A percentile compares a stretch with the other conserved stretches of the same genome.
phyloP scores from a whole-genome alignment of 352 stramenopile species.

The Phytophthora colocasiae region DNA sequence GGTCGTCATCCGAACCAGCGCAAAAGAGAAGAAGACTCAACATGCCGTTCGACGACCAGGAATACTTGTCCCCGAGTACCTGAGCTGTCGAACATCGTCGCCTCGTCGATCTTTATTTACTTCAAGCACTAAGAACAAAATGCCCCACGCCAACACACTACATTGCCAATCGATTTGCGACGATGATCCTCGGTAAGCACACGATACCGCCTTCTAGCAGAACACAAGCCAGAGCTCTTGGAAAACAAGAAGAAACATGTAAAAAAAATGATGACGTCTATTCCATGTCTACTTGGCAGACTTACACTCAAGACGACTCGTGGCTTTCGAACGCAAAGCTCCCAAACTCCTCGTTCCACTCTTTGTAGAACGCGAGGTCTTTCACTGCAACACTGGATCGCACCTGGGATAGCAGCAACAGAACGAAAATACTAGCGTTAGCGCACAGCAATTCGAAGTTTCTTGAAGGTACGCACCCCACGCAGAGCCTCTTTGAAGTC shows the following conservation, averaged over 20 bases:
- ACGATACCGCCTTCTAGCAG: conserved; percentile 16
- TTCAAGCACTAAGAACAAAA: conserved; percentile 49
- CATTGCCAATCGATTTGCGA: conserved; percentile 23
- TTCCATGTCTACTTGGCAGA: conserved; percentile 1
- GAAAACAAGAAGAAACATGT: conserved; percentile 26
- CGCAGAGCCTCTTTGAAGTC: conserved; percentile 96
- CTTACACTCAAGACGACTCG: conserved; percentile 44
- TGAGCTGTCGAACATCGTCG: conserved; percentile 8
- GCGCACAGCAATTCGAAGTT: neutral
- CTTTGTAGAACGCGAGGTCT: conserved; percentile 93
- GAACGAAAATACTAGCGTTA: conserved; percentile 1
- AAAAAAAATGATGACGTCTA: conserved; percentile 25
- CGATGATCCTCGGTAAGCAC: conserved; percentile 14
- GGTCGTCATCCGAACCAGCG: conserved; percentile 46
- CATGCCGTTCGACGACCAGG: conserved; percentile 82
- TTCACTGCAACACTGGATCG: conserved; percentile 95
- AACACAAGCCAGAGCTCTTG: conserved; percentile 8
- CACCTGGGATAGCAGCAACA: conserved; percentile 57
- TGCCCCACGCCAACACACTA: conserved; percentile 11
- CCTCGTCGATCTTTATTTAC: conserved; percentile 47
- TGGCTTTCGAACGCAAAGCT: conserved; percentile 87
- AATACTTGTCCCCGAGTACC: conserved; percentile 52
- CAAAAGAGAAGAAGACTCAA: conserved; percentile 80
- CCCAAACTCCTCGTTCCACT: conserved; percentile 95
- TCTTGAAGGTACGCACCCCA: conserved; percentile 47